A percentile compares a stretch with the other conserved stretches of the same genome.
Evolutionary conservation across 139 green algal genomes (phyloP).

Genomic region (Chlamydomonas eustigma): DNA sequence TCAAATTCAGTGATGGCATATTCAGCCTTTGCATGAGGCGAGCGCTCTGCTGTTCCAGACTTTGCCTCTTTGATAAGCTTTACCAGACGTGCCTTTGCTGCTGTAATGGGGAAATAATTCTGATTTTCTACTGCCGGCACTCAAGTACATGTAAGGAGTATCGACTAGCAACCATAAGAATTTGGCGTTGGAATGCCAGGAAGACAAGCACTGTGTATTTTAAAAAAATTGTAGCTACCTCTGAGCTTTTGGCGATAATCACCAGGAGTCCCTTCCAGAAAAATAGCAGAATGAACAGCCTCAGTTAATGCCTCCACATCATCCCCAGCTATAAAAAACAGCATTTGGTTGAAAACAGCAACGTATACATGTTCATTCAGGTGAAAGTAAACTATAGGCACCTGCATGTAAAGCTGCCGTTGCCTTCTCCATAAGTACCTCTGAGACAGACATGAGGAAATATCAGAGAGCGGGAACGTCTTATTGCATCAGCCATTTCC

Average conservation of each 20-base stretch:
- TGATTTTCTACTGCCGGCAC: neutral
- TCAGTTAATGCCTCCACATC: conserved; percentile 54
- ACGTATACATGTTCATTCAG: too few relatives aligned
- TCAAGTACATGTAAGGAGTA: neutral
- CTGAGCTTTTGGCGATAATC: conserved; percentile 76
- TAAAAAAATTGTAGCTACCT: conserved; percentile 30
- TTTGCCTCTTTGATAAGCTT: conserved; percentile 52
- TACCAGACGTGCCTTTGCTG: conserved; percentile 60
- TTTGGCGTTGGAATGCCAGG: too few relatives aligned
- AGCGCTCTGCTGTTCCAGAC: conserved; percentile 31
- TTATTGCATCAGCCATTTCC: too few relatives aligned
- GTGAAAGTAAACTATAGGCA: too few relatives aligned
- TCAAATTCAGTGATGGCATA: conserved; percentile 59
- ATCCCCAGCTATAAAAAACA: conserved; percentile 58
- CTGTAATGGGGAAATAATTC: conserved; percentile 32
- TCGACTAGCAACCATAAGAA: too few relatives aligned
- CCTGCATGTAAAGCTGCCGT: too few relatives aligned
- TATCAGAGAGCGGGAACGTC: too few relatives aligned
- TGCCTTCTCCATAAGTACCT: too few relatives aligned
- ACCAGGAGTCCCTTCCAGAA: conserved; percentile 67
- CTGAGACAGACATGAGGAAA: too few relatives aligned
- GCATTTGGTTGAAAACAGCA: too few relatives aligned
- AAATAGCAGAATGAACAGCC: conserved; percentile 61
- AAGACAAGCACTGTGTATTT: too few relatives aligned
- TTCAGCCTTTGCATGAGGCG: conserved; percentile 59